phyloP scores from a whole-genome alignment of 2,329 filamentous ascomycete species.

The Coniella lustricola region DNA sequence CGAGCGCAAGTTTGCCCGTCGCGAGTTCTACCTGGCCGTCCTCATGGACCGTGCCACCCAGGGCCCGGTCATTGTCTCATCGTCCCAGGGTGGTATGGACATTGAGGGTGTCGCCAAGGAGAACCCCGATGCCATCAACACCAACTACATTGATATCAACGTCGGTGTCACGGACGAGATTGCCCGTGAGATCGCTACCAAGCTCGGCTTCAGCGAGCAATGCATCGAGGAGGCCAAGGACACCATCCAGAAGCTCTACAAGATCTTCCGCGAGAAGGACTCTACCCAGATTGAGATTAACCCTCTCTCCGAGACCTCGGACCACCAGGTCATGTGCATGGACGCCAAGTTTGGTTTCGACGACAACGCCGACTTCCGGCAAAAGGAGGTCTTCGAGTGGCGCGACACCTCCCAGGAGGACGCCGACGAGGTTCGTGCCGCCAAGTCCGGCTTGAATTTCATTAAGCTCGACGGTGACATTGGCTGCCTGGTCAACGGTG shows the following conservation, averaged over 20 bases:
- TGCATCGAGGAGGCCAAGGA: slow-evolving; percentile 93
- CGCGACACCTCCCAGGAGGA: slow-evolving; percentile 95
- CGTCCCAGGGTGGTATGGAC: slow-evolving; percentile 98
- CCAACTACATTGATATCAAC: slow-evolving; percentile 90
- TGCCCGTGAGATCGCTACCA: slow-evolving; percentile 77
- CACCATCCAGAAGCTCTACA: slow-evolving; percentile 98
- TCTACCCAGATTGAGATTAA: slow-evolving; percentile 99
- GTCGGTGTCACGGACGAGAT: slow-evolving; percentile 92
- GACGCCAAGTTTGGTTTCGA: slow-evolving; percentile 98
- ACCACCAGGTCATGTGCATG: slow-evolving; percentile 98
- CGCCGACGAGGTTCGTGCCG: slow-evolving; percentile 93
- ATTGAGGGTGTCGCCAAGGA: slow-evolving; percentile 99
- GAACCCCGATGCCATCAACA: slow-evolving; percentile 90
- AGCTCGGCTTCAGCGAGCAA: slow-evolving; percentile 96
- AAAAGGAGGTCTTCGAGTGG: slow-evolving; percentile 92
- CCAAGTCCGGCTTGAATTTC: slow-evolving; percentile 93
- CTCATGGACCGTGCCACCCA: slow-evolving; percentile 95
- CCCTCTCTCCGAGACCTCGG: slow-evolving; percentile 93
- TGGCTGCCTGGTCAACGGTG: slow-evolving; percentile 97
- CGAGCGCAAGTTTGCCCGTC: slow-evolving; percentile 98
- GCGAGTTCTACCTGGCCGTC: slow-evolving; percentile 98
- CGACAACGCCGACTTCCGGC: slow-evolving; percentile 97
- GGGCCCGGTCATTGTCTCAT: slow-evolving; percentile 91
- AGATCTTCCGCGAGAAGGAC: slow-evolving; percentile 97
- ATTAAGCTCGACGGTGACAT: slow-evolving; percentile 99